phyloP scores from a whole-genome alignment of 306 rosid species.

The Casuarina cunninghamiana region DNA sequence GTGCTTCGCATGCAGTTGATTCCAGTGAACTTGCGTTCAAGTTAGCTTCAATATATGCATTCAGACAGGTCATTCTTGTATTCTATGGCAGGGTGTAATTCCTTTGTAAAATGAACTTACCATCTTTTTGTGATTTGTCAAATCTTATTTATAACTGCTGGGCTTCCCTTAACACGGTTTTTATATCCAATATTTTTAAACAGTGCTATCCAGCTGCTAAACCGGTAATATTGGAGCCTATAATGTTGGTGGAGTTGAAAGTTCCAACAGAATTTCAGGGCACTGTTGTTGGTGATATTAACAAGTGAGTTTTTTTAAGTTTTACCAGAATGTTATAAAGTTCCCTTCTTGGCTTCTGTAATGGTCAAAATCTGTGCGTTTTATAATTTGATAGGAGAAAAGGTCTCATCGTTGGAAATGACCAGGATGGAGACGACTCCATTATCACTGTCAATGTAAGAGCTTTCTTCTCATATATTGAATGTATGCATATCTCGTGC shows the following conservation, averaged over 20 bases:
- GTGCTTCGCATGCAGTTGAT: conserved; percentile 97
- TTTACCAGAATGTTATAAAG: not conserved
- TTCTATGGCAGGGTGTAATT: conserved; percentile 11
- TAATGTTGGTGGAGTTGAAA: conserved; percentile 94
- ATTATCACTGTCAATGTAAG: conserved; percentile 85
- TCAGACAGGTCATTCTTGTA: conserved; percentile 69
- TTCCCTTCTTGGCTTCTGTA: conserved; percentile 14
- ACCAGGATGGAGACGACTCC: conserved; percentile 98
- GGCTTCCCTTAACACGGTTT: conserved; percentile 2
- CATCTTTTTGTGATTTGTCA: not conserved
- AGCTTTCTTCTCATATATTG: not conserved
- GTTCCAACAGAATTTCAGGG: conserved; percentile 99
- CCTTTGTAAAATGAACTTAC: conserved; percentile 15
- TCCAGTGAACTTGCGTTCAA: conserved; percentile 99
- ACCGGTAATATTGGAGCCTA: conserved; percentile 96
- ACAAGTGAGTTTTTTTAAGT: conserved; percentile 63
- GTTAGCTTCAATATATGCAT: conserved; percentile 93
- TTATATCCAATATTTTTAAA: conserved; percentile 26
- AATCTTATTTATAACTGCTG: conserved; percentile 13
- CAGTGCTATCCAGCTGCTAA: conserved; percentile 85
- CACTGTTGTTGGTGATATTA: conserved; percentile 92
- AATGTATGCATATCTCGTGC: not conserved
- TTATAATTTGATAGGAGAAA: conserved; percentile 64
- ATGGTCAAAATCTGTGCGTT: conserved; percentile 10
- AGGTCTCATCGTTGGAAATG: conserved; percentile 93